Conservation (phyloP, 2,329 filamentous ascomycete species). For the Fusarium sp. region DNA sequence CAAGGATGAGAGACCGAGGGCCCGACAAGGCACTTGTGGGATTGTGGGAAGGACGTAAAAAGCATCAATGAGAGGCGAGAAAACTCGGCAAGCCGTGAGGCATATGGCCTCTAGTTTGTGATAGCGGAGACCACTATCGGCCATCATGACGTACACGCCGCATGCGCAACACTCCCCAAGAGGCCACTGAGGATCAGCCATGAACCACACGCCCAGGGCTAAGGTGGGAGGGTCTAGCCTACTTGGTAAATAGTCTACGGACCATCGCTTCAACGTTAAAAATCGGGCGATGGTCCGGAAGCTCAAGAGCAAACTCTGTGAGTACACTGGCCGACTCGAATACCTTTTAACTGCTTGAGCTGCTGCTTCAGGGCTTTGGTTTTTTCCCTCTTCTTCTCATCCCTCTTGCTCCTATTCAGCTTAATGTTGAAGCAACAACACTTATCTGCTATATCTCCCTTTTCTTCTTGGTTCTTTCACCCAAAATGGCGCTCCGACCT, state of each 20-base stretch:
- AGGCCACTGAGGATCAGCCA: constrained; percentile 44
- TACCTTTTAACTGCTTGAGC: constrained; percentile 42
- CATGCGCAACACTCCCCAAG: constrained; percentile 44
- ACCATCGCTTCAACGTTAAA: constrained; percentile 49
- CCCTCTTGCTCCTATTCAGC: constrained; percentile 31
- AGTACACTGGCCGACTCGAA: constrained; percentile 18
- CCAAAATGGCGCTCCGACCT: constrained; percentile 75
- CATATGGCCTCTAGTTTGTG: constrained; percentile 38
- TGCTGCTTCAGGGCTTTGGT: constrained; percentile 20
- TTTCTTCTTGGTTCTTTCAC: constrained; percentile 50
- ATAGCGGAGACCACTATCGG: constrained; percentile 42
- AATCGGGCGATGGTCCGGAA: constrained; percentile 49
- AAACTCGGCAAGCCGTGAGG: constrained; percentile 34
- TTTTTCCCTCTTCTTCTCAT: constrained; percentile 34
- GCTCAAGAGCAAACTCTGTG: constrained; percentile 42
- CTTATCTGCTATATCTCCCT: constrained; percentile 49
- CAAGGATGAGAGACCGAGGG: constrained; percentile 36
- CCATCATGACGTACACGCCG: constrained; percentile 48
- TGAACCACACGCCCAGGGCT: constrained; percentile 44
- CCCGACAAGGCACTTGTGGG: constrained; percentile 28
- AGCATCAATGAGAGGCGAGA: constrained; percentile 41
- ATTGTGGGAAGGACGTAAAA: constrained; percentile 36
- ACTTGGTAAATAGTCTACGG: constrained; percentile 43
- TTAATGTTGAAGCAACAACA: constrained; percentile 50
- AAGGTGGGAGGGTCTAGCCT: constrained; percentile 45